A percentile compares a stretch with the other conserved stretches of the same genome.
Conservation (phyloP, 495 filamentous ascomycete genomes). For the Massariosphaeria phaeospora region DNA sequence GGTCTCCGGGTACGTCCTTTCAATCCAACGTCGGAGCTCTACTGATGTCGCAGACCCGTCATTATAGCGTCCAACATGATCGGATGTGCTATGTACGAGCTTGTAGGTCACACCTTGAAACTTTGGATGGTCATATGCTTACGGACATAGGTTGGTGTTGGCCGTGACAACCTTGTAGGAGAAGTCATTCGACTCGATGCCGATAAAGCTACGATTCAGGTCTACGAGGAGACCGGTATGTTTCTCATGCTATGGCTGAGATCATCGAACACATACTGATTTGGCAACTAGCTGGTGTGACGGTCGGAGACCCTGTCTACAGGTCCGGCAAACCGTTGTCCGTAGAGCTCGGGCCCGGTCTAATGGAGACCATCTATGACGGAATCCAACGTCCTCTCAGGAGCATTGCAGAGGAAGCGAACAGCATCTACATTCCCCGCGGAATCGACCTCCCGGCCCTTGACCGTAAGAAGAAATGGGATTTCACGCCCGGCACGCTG, state of each 20-base stretch:
- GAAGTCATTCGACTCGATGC: slow-evolving; percentile 97
- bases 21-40: slow-evolving; percentile 22
- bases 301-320: slow-evolving; percentile 86
- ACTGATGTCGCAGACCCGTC: slow-evolving; percentile 65
- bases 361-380: slow-evolving; percentile 99
- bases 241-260: not conserved
- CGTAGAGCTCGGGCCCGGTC: slow-evolving; percentile 91
- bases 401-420: slow-evolving; percentile 67
- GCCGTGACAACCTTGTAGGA: slow-evolving; percentile 81
- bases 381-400: slow-evolving; percentile 94
- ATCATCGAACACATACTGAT: not conserved
- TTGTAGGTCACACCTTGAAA: slow-evolving; percentile 53
- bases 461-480: slow-evolving; percentile 86
- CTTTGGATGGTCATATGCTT: not conserved
- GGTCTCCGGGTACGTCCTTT: slow-evolving; percentile 61
- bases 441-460: slow-evolving; percentile 86
- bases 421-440: slow-evolving; percentile 94
- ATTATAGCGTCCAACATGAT: slow-evolving; percentile 97
- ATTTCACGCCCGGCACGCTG: slow-evolving; percentile 75
- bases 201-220: slow-evolving; percentile 95
- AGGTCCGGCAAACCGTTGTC: slow-evolving; percentile 92
- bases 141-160: slow-evolving; percentile 67
- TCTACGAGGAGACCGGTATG: slow-evolving; percentile 96
- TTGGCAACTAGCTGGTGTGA: slow-evolving; percentile 69
- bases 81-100: slow-evolving; percentile 99